Evolutionary conservation across 2,329 filamentous ascomycete species (phyloP).

Genomic region (Capronia americana): DNA sequence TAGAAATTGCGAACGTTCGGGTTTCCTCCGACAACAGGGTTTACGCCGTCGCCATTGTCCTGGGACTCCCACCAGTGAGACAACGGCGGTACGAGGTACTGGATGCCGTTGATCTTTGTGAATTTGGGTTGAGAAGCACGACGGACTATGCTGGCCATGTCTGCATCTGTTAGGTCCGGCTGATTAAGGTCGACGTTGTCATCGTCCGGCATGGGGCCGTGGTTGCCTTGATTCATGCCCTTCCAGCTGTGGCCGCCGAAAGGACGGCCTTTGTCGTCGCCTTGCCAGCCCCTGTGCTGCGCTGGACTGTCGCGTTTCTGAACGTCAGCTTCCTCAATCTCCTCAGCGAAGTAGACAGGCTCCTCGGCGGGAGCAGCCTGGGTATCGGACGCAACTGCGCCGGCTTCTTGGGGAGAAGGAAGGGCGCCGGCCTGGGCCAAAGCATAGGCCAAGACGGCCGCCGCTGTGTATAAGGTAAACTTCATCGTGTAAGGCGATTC

Average conservation of each 20-base stretch:
- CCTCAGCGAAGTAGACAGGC: conserved; percentile 18
- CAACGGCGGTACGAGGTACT: neutral
- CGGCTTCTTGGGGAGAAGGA: conserved; percentile 24
- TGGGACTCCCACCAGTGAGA: conserved; percentile 21
- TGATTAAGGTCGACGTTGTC: conserved; percentile 12
- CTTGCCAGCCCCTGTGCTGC: conserved; percentile 9
- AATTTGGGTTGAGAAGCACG: neutral
- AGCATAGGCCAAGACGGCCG: conserved; percentile 30
- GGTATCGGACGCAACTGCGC: neutral
- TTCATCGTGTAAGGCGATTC: conserved; percentile 18
- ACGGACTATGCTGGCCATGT: neutral
- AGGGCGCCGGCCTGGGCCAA: conserved; percentile 27
- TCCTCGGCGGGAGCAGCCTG: neutral
- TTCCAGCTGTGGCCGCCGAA: conserved; percentile 17
- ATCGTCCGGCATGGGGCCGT: conserved; percentile 27
- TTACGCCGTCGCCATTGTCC: conserved; percentile 2
- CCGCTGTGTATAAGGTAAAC: conserved; percentile 23
- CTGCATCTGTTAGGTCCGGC: conserved; percentile 14
- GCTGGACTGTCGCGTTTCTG: conserved; percentile 18
- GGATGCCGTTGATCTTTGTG: conserved; percentile 11
- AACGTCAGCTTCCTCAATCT: conserved; percentile 8
- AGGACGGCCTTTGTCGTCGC: neutral
- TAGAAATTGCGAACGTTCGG: conserved; percentile 11
- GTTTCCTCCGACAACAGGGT: conserved; percentile 16
- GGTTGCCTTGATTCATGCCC: conserved; percentile 19